phyloP scores from a whole-genome alignment of 1,284 basidiomycete species.

The Agroathelia rolfsii region DNA sequence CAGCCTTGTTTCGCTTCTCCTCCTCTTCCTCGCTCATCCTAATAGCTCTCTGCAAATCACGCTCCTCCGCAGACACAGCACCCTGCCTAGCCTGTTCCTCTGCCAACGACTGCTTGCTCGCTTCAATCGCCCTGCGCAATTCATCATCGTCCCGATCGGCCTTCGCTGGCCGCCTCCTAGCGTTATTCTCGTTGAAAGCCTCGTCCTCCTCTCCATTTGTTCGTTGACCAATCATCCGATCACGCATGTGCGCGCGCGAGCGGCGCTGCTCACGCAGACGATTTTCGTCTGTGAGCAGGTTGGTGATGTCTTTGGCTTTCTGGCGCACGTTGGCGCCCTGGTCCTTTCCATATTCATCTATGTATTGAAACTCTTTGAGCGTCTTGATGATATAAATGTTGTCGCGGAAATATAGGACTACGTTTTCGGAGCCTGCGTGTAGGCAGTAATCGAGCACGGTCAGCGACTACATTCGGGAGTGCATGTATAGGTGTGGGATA shows the following conservation, averaged over 20 bases:
- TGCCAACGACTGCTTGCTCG: slow-evolving; percentile 70
- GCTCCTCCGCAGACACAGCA: slow-evolving; percentile 53
- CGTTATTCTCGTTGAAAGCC: slow-evolving; percentile 39
- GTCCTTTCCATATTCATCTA: slow-evolving; percentile 95
- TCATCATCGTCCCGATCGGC: slow-evolving; percentile 72
- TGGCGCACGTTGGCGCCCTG: slow-evolving; percentile 98
- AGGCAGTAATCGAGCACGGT: slow-evolving; percentile 95
- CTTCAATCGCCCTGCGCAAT: slow-evolving; percentile 74
- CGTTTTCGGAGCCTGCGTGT: slow-evolving; percentile 95
- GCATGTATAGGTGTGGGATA: no score
- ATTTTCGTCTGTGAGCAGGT: slow-evolving; percentile 84
- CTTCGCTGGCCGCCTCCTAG: slow-evolving; percentile 32
- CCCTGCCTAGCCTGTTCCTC: slow-evolving; percentile 57
- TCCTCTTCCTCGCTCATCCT: slow-evolving; percentile 86
- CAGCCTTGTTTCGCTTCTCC: slow-evolving; percentile 51
- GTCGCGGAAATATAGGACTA: slow-evolving; percentile 97
- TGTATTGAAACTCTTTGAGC: slow-evolving; percentile 95
- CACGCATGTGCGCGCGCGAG: slow-evolving; percentile 84
- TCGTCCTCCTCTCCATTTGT: slow-evolving; percentile 35
- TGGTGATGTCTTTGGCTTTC: slow-evolving; percentile 99
- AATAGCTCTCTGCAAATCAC: slow-evolving; percentile 73
- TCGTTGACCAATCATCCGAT: slow-evolving; percentile 76
- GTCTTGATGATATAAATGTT: slow-evolving; percentile 99
- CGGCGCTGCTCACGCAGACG: slow-evolving; percentile 82
- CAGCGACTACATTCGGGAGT: slow-evolving; percentile 77